A percentile compares a stretch with the other conserved stretches of the same genome.
Evolutionary conservation across 371 early-diverging fungal genomes (phyloP).

Genomic region (Lichtheimia ramosa): DNA sequence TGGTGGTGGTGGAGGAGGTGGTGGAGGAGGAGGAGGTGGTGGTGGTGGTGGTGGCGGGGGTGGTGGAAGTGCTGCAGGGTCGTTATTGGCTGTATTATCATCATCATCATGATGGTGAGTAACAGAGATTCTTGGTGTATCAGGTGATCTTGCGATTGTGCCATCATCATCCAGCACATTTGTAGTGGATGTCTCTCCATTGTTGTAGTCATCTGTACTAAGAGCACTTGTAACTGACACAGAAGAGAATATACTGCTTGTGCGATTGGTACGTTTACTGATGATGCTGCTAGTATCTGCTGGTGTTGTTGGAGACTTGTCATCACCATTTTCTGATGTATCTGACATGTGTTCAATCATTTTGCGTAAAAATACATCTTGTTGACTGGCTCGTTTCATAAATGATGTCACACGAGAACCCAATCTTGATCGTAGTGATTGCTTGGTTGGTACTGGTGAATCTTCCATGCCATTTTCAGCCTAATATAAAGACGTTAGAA

Average conservation of each 20-base stretch:
- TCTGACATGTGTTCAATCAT: constrained; percentile 14
- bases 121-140: too few species aligned
- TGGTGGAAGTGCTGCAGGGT: constrained; percentile 12
- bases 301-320: not conserved
- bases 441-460: constrained; percentile 2
- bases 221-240: constrained; percentile 5
- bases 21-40: constrained; percentile 25
- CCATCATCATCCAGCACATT: too few species aligned
- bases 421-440: constrained; percentile 11
- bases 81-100: not conserved
- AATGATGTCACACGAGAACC: constrained; percentile 14
- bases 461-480: not conserved
- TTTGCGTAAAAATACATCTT: constrained; percentile 14
- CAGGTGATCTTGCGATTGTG: too few species aligned
- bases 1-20: constrained; percentile 31
- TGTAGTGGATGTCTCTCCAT: too few species aligned
- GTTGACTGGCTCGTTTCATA: constrained; percentile 19
- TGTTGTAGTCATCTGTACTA: too few species aligned
- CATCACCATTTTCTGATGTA: constrained; percentile 1
- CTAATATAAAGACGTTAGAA: not conserved
- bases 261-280: constrained; percentile 10
- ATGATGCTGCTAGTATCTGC: constrained; percentile 12
- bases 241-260: constrained; percentile 15
- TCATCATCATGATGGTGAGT: not conserved
- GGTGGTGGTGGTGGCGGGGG: constrained; percentile 21